Conservation (phyloP, 2,329 filamentous ascomycete genomes). For the Lachnellula occidentalis region DNA sequence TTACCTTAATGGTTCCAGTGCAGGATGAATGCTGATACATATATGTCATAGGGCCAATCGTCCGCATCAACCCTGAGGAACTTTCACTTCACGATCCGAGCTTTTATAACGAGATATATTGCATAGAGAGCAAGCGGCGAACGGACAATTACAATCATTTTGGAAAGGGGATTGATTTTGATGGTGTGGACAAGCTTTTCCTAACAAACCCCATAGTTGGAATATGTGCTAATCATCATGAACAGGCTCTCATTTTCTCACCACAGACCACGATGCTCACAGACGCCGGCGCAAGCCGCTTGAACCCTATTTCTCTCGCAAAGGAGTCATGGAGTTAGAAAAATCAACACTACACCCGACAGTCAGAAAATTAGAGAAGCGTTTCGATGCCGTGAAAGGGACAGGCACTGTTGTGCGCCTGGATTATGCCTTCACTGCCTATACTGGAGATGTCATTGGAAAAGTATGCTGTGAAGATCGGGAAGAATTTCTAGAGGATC, state of each 20-base stretch:
- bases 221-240: not conserved
- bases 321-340: not conserved
- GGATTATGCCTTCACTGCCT: constrained; percentile 10
- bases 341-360: not conserved
- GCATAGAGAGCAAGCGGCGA: constrained; percentile 4
- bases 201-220: not conserved
- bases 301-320: constrained; percentile 15
- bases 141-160: constrained; percentile 6
- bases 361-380: constrained; percentile 1
- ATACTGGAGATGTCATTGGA: constrained; percentile 5
- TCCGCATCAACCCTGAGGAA: constrained; percentile 34
- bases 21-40: not conserved
- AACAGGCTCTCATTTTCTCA: constrained; percentile 6
- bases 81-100: constrained; percentile 31
- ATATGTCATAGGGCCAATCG: constrained; percentile 23
- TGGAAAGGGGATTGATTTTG: constrained; percentile 1
- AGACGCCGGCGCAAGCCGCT: constrained; percentile 10
- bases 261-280: constrained; percentile 11
- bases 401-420: constrained; percentile 1
- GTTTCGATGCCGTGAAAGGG: constrained; percentile 2
- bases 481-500: constrained; percentile 3
- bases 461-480: constrained; percentile 1
- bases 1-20: too few relatives aligned
- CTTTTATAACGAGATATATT: constrained; percentile 37
- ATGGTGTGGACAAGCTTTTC: not conserved